A percentile compares a stretch with the other conserved stretches of the same genome.
These are phyloP conservation scores for Polysphondylium violaceum DNA, from an alignment of 78 protist genomes.

Conservation along the genomic window DNA sequence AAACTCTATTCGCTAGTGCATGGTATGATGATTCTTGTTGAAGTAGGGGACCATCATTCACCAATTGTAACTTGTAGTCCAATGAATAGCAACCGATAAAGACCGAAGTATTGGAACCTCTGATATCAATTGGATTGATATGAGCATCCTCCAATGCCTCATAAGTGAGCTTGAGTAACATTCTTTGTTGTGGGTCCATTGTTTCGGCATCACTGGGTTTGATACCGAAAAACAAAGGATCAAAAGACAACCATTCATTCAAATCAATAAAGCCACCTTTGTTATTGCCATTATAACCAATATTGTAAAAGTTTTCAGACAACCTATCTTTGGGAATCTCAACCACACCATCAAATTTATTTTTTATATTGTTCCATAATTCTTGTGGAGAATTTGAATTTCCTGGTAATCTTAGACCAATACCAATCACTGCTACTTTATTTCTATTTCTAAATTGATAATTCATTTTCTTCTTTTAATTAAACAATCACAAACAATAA, in stretches of 20 bases:
- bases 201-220: conserved; percentile 21
- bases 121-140: not conserved
- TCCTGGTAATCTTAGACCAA: conserved; percentile 84
- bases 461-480: too few species aligned
- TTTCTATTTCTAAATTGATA: too few species aligned
- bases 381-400: conserved; percentile 40
- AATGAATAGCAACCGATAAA: not conserved
- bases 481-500: too few species aligned
- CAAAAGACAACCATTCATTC: conserved; percentile 55
- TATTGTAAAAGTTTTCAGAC: conserved; percentile 9
- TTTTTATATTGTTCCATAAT: conserved; percentile 28
- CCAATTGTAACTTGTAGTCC: not conserved
- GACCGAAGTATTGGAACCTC: conserved; percentile 4
- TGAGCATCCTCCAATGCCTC: conserved; percentile 70
- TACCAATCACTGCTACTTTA: conserved; percentile 80
- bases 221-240: conserved; percentile 50
- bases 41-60: not conserved
- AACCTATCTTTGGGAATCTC: conserved; percentile 45
- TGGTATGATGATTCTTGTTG: not conserved
- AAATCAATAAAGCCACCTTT: conserved; percentile 60
- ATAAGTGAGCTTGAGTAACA: conserved; percentile 64
- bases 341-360: conserved; percentile 34
- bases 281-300: conserved; percentile 19
- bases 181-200: conserved; percentile 90
- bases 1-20: not conserved